A percentile compares a stretch with the other conserved stretches of the same genome.
phyloP scores from a whole-genome alignment of 2,329 filamentous ascomycete species.

The Arthrobotrys iridis region DNA sequence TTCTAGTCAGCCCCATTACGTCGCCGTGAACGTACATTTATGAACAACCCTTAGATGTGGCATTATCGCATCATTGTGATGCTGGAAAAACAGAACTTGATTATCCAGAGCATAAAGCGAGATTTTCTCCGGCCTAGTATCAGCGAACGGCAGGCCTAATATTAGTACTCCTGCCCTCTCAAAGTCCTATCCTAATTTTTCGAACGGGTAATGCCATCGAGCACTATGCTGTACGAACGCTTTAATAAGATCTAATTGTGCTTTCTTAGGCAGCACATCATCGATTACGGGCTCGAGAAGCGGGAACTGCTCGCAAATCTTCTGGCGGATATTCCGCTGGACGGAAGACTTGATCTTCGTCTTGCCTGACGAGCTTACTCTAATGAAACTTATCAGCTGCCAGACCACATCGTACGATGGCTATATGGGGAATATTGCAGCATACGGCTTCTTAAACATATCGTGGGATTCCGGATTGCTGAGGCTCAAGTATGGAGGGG shows the following conservation, averaged over 20 bases:
- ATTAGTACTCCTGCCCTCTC: slow-evolving; percentile 5
- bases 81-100: slow-evolving; percentile 89
- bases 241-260: slow-evolving; percentile 88
- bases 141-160: not conserved
- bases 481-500: not conserved
- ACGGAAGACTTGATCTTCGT: slow-evolving; percentile 98
- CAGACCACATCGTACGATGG: not conserved
- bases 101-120: slow-evolving; percentile 84
- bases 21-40: slow-evolving; percentile 60
- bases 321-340: slow-evolving; percentile 84
- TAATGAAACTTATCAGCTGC: slow-evolving; percentile 61
- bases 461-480: slow-evolving; percentile 60
- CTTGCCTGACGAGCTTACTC: slow-evolving; percentile 78
- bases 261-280: slow-evolving; percentile 93
- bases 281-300: slow-evolving; percentile 88
- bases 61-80: slow-evolving; percentile 78
- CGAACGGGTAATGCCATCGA: not conserved
- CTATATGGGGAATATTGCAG: slow-evolving; percentile 55
- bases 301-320: slow-evolving; percentile 85
- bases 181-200: not conserved
- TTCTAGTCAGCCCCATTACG: not conserved
- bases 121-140: slow-evolving; percentile 77
- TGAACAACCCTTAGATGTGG: slow-evolving; percentile 91
- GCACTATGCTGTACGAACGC: slow-evolving; percentile 59
- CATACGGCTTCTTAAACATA: slow-evolving; percentile 96